Evolutionary conservation across 2,329 filamentous ascomycete genomes (phyloP).

Genomic region (Didymella pinodella): DNA sequence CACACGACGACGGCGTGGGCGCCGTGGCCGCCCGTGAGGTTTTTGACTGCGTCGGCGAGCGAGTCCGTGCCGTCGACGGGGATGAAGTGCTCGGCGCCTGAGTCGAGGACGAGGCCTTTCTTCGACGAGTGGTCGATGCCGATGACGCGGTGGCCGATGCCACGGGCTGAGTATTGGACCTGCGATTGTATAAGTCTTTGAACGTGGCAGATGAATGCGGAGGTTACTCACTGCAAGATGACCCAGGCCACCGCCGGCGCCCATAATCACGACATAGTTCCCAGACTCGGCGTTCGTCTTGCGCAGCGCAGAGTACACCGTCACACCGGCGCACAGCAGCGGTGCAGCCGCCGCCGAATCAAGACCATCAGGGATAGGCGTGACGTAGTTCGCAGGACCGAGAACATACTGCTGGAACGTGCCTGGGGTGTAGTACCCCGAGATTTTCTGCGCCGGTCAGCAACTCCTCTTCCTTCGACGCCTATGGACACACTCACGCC

Average conservation of each 20-base stretch:
- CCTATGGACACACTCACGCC: constrained; percentile 35
- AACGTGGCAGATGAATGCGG: no score
- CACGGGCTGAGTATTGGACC: constrained; percentile 64
- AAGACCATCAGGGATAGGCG: constrained; percentile 70
- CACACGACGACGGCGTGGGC: constrained; percentile 68
- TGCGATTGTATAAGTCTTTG: neutral
- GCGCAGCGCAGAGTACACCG: constrained; percentile 70
- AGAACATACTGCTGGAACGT: constrained; percentile 77
- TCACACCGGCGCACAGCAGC: constrained; percentile 73
- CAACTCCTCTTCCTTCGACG: neutral
- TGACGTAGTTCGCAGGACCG: constrained; percentile 72
- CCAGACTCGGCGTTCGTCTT: constrained; percentile 67
- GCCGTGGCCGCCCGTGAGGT: constrained; percentile 65
- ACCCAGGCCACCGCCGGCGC: constrained; percentile 69
- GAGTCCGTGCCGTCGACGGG: constrained; percentile 64
- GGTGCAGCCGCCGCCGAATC: constrained; percentile 68
- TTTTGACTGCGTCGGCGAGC: constrained; percentile 64
- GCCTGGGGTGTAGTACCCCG: constrained; percentile 72
- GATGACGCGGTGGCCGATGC: constrained; percentile 70
- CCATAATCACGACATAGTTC: constrained; percentile 65
- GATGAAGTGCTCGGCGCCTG: constrained; percentile 72
- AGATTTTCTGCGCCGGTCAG: constrained; percentile 54
- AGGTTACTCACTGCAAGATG: constrained; percentile 60
- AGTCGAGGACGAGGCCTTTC: constrained; percentile 66
- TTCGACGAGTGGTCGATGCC: constrained; percentile 72